Conservation (phyloP, 108 stramenopile species). For the Conticribra weissflogii region DNA sequence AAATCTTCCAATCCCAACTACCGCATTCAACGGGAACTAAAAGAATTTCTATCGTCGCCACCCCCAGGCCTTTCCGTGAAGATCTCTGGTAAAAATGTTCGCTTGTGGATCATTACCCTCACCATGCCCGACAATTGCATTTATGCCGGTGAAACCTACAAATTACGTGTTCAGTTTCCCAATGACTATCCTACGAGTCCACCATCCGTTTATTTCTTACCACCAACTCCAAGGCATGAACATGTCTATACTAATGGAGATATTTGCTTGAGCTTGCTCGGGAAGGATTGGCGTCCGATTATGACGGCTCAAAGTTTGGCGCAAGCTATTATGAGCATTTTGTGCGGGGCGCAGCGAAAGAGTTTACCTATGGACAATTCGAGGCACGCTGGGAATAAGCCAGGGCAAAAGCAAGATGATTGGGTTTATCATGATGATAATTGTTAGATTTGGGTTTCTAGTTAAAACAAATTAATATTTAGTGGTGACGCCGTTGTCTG, state of each 20-base stretch:
- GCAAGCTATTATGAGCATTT: constrained; percentile 89
- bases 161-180: constrained; percentile 85
- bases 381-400: constrained; percentile 82
- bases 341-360: constrained; percentile 90
- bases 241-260: constrained; percentile 99
- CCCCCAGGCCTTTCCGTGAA: constrained; percentile 85
- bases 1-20: constrained; percentile 80
- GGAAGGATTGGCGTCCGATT: constrained; percentile 95
- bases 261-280: constrained; percentile 94
- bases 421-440: constrained; percentile 96
- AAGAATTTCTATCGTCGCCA: constrained; percentile 81
- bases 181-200: constrained; percentile 91
- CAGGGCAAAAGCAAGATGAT: constrained; percentile 90
- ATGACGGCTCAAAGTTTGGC: constrained; percentile 95
- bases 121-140: constrained; percentile 81
- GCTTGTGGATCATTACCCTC: constrained; percentile 93
- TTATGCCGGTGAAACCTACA: constrained; percentile 94
- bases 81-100: constrained; percentile 83
- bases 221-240: constrained; percentile 75
- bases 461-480: too few relatives aligned
- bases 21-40: constrained; percentile 88
- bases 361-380: constrained; percentile 94
- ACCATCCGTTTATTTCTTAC: constrained; percentile 92
- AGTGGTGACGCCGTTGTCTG: too few relatives aligned
- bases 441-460: too few relatives aligned